A percentile compares a stretch with the other conserved stretches of the same genome.
These are phyloP conservation scores for Solanum acaule DNA, from an alignment of 257 asterid genomes.

Conservation along the genomic window DNA sequence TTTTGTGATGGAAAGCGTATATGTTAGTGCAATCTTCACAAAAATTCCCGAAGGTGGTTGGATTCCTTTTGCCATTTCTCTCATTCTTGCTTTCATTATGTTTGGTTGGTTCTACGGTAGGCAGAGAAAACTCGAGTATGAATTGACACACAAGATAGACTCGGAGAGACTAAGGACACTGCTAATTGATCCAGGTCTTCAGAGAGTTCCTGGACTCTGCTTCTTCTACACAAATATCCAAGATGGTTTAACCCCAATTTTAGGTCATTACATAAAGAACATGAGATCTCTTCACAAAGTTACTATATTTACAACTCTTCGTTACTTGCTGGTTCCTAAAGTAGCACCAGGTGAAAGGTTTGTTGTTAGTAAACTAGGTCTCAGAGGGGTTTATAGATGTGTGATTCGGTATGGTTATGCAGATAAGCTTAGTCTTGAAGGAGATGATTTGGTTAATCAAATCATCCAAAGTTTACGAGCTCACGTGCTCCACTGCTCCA, in stretches of 20 bases:
- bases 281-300: conserved; percentile 41
- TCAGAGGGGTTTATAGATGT: conserved; percentile 46
- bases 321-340: conserved; percentile 36
- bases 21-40: conserved; percentile 49
- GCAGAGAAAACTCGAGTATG: conserved; percentile 38
- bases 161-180: conserved; percentile 22
- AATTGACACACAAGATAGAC: conserved; percentile 42
- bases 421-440: conserved; percentile 35
- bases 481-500: conserved; percentile 5
- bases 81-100: conserved; percentile 40
- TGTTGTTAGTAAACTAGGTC: conserved; percentile 35
- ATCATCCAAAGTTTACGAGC: conserved; percentile 13
- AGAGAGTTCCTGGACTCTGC: conserved; percentile 46
- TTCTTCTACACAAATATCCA: conserved; percentile 57
- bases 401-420: conserved; percentile 52
- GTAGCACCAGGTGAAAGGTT: conserved; percentile 32
- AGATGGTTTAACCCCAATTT: conserved; percentile 62
- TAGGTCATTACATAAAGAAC: conserved; percentile 46
- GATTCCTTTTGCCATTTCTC: conserved; percentile 66
- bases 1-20: conserved; percentile 38
- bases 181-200: conserved; percentile 13
- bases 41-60: conserved; percentile 80
- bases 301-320: conserved; percentile 42
- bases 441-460: conserved; percentile 24
- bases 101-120: conserved; percentile 59